A percentile compares a stretch with the other conserved stretches of the same genome.
These are phyloP conservation scores for Entomortierella lignicola DNA, from an alignment of 192 early-diverging fungal genomes.

Conservation along the genomic window DNA sequence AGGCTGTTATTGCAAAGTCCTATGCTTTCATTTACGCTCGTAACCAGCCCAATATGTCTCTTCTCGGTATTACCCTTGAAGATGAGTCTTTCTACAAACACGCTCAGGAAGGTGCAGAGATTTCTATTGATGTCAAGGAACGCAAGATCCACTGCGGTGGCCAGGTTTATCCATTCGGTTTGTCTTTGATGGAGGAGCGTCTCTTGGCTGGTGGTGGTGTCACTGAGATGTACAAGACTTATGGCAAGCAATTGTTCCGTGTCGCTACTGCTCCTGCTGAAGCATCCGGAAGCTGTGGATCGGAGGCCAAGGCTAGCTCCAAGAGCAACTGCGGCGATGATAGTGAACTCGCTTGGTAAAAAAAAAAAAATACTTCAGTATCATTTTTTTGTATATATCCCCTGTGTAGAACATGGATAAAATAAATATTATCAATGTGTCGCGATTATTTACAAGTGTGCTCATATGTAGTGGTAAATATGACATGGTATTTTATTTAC, in stretches of 20 bases:
- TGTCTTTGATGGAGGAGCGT: slow-evolving; percentile 81
- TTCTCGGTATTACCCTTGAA: slow-evolving; percentile 77
- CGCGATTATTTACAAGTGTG: too few relatives aligned
- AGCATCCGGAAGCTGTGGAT: slow-evolving; percentile 24
- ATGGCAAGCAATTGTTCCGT: slow-evolving; percentile 78
- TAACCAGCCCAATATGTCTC: slow-evolving; percentile 88
- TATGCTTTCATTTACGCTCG: slow-evolving; percentile 86
- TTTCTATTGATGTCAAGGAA: slow-evolving; percentile 74
- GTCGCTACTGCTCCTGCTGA: slow-evolving; percentile 70
- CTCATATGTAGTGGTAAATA: too few relatives aligned
- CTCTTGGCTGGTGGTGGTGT: slow-evolving; percentile 80
- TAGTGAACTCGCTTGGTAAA: slow-evolving; percentile 52
- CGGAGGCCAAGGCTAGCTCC: slow-evolving; percentile 29
- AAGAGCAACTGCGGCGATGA: slow-evolving; percentile 52
- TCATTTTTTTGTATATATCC: slow-evolving; percentile 3
- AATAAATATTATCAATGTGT: not conserved
- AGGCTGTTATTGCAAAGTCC: slow-evolving; percentile 86
- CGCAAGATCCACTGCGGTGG: slow-evolving; percentile 72
- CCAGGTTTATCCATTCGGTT: slow-evolving; percentile 68
- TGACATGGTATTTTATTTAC: slow-evolving; percentile 6
- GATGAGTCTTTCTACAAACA: slow-evolving; percentile 82
- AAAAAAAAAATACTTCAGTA: not conserved
- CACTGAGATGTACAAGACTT: slow-evolving; percentile 84
- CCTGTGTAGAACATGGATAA: not conserved
- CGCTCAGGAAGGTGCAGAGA: slow-evolving; percentile 78